Percentiles rank a stretch among this genome's conserved stretches.
phyloP scores from a whole-genome alignment of 1,139 yeast species.

The Hemisphaericaspora xylofermentans region DNA sequence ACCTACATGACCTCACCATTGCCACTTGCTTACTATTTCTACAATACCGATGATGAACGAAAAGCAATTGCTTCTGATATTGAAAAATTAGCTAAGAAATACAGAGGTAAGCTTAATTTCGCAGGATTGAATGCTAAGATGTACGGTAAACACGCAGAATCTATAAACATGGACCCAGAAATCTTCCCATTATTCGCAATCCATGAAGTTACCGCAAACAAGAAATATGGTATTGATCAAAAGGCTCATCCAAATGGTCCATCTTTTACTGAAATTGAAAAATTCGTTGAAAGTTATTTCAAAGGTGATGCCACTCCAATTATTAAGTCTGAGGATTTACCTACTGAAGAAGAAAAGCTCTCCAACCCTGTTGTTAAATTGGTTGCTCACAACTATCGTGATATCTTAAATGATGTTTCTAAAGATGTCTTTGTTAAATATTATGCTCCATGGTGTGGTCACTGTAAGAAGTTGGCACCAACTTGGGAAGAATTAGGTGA shows the following conservation, averaged over 20 bases:
- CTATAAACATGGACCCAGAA: slow-evolving; percentile 77
- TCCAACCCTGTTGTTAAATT: slow-evolving; percentile 71
- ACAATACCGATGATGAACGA: slow-evolving; percentile 67
- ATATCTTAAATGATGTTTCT: slow-evolving; percentile 59
- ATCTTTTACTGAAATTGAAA: slow-evolving; percentile 41
- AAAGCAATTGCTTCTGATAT: slow-evolving; percentile 52
- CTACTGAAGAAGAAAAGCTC: slow-evolving; percentile 64
- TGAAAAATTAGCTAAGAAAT: slow-evolving; percentile 63
- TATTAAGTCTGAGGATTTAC: slow-evolving; percentile 84
- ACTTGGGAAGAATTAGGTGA: slow-evolving; percentile 83
- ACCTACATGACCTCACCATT: slow-evolving; percentile 67
- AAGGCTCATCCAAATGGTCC: slow-evolving; percentile 43
- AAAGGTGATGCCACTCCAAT: slow-evolving; percentile 69
- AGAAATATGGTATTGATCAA: slow-evolving; percentile 71
- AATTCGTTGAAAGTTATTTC: slow-evolving; percentile 63
- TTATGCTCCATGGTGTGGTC: slow-evolving; percentile 99
- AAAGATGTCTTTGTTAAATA: slow-evolving; percentile 92
- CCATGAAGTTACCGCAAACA: slow-evolving; percentile 66
- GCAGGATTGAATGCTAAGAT: slow-evolving; percentile 82
- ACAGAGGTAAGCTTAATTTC: slow-evolving; percentile 81
- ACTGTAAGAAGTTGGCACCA: slow-evolving; percentile 95
- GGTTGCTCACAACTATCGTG: slow-evolving; percentile 83
- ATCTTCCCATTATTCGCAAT: slow-evolving; percentile 89
- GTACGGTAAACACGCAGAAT: slow-evolving; percentile 87
- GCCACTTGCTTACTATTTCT: slow-evolving; percentile 89